These are phyloP conservation scores for Auriculariales sp. DNA, from an alignment of 768 basidiomycete genomes.

Conservation along the genomic window DNA sequence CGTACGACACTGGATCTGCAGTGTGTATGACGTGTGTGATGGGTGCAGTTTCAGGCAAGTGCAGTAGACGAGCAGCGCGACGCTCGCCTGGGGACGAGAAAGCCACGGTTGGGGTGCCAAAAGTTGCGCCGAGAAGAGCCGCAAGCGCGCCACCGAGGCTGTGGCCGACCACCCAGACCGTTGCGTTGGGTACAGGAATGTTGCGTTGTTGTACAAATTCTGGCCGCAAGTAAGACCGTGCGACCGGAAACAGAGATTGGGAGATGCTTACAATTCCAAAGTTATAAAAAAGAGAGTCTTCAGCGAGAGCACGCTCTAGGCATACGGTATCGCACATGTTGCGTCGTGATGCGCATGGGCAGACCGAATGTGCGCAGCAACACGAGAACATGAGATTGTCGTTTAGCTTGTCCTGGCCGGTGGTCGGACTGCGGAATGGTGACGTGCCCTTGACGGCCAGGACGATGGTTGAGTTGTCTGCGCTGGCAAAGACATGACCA, in stretches of 20 bases:
- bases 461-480: conserved; percentile 72
- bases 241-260: no score
- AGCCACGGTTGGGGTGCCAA: conserved; percentile 48
- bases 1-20: conserved; percentile 90
- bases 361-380: conserved; percentile 88
- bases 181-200: conserved; percentile 40
- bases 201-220: conserved; percentile 46
- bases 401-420: conserved; percentile 81
- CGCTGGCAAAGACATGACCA: conserved; percentile 78
- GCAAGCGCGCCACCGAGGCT: conserved; percentile 56
- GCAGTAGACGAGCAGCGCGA: conserved; percentile 44
- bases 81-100: conserved; percentile 55
- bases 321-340: conserved; percentile 72
- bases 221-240: no score
- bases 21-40: conserved; percentile 89
- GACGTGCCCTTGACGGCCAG: conserved; percentile 92
- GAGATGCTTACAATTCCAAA: conserved; percentile 71
- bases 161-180: conserved; percentile 49
- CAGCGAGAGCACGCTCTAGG: conserved; percentile 65
- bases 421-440: conserved; percentile 67
- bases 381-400: conserved; percentile 94
- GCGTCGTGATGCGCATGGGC: conserved; percentile 63
- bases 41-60: conserved; percentile 41
- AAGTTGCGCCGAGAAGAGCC: conserved; percentile 46
- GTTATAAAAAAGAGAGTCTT: conserved; percentile 88